phyloP scores from a whole-genome alignment of 495 filamentous ascomycete genomes.

The Xylaria curta region DNA sequence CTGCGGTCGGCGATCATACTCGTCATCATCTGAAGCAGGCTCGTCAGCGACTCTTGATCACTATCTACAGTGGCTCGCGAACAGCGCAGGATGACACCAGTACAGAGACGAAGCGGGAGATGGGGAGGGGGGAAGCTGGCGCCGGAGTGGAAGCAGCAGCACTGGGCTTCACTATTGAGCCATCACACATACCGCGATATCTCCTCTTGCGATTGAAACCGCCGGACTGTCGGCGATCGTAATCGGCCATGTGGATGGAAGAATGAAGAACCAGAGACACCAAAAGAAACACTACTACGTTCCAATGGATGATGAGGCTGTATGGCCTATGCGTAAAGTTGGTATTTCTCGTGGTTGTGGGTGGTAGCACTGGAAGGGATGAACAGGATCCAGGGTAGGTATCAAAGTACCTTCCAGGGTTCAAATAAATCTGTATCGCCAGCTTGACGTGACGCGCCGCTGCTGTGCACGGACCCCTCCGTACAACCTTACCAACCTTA shows the following conservation, averaged over 20 bases:
- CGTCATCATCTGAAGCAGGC: constrained; percentile 62
- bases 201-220: constrained; percentile 65
- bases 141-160: not conserved
- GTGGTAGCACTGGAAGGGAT: not conserved
- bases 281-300: constrained; percentile 9
- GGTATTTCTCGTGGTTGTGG: constrained; percentile 5
- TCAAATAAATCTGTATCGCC: not conserved
- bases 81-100: constrained; percentile 8
- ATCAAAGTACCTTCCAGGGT: not conserved
- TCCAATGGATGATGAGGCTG: constrained; percentile 19
- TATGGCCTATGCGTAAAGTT: not conserved
- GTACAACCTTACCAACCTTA: not conserved
- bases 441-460: constrained; percentile 25
- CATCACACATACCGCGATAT: constrained; percentile 55
- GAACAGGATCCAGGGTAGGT: not conserved
- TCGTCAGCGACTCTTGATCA: constrained; percentile 43
- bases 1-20: constrained; percentile 73
- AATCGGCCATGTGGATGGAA: constrained; percentile 68
- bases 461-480: constrained; percentile 22
- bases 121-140: constrained; percentile 4
- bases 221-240: constrained; percentile 68
- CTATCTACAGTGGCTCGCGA: constrained; percentile 30
- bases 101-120: constrained; percentile 24
- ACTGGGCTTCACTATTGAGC: not conserved
- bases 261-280: constrained; percentile 1